A percentile compares a stretch with the other conserved stretches of the same genome.
Evolutionary conservation across 2,329 filamentous ascomycete species (phyloP).

Genomic region (Fusarium sororula): DNA sequence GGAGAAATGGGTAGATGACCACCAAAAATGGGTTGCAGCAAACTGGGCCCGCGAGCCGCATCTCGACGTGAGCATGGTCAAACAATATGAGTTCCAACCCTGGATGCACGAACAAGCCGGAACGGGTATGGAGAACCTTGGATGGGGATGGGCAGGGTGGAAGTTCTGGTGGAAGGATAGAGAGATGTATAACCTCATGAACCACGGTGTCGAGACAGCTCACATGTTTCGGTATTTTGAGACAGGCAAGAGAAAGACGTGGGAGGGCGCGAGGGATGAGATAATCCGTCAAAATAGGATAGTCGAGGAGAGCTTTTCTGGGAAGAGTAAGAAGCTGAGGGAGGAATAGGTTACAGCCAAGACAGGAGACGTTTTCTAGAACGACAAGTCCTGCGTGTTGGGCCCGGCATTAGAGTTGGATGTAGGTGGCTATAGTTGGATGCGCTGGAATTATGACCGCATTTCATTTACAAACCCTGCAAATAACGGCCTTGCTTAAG

Average conservation of each 20-base stretch:
- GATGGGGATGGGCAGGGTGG: constrained; percentile 54
- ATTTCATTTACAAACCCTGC: not conserved
- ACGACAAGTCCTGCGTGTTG: not conserved
- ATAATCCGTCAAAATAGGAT: constrained; percentile 22
- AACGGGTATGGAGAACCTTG: constrained; percentile 53
- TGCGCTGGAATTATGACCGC: not conserved
- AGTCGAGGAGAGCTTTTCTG: not conserved
- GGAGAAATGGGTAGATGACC: constrained; percentile 22
- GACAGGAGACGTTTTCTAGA: not conserved
- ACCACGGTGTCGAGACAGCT: constrained; percentile 52
- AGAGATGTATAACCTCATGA: constrained; percentile 50
- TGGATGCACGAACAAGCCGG: constrained; percentile 53
- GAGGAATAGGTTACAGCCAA: not conserved
- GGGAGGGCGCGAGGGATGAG: constrained; percentile 49
- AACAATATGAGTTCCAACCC: constrained; percentile 46
- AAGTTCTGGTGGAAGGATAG: constrained; percentile 51
- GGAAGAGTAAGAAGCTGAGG: not conserved
- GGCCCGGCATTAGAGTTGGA: not conserved
- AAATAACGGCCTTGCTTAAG: not conserved
- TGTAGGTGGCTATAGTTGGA: not conserved
- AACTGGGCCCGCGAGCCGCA: constrained; percentile 12
- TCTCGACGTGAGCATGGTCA: constrained; percentile 36
- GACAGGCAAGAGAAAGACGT: constrained; percentile 51
- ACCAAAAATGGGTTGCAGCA: constrained; percentile 11
- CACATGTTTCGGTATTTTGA: constrained; percentile 54